Evolutionary conservation across 768 basidiomycete genomes (phyloP), one percentile per base, ranked within the genome.

Genomic region (Termitomyces titanicus): DNA sequence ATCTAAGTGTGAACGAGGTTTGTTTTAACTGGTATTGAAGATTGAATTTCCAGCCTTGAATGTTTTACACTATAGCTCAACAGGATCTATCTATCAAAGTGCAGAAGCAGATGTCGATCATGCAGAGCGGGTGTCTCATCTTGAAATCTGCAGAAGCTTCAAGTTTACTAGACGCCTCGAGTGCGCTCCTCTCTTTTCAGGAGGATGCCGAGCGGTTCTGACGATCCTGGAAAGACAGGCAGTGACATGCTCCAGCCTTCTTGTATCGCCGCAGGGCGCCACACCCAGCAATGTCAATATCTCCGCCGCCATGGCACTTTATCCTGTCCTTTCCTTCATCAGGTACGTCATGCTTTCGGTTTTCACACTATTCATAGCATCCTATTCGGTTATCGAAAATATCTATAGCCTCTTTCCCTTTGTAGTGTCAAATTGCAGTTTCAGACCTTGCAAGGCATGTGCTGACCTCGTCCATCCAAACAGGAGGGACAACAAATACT

Each of bases 401-500:
- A 76, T 76, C 50, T 82, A 74, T 57, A 76, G 75, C 54, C 58
- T 81, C 53, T n/a, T 82, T 81, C 68, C 81, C 81, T 6, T 82
- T 12, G 79, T 79, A 18, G 80, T 81, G 80, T 79, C 50, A 56
- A 75, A n/a, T n/a, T 66, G n/a, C 20, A 17, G 35, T 8, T 46
- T 45, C 10, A 9, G 13, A 10, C 13, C 22, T 9, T 1, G 27
- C 10, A 17, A 31, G 11, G n/a, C 1, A 8, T 47, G 33, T 42
- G 6, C 22, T 55, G 25, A 22, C 18, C 24, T 31, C 10, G 0
- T 20, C 22, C 40, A 9, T 48, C 17, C 27, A 29, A 51, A 33
- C 57, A 80, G 79, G 79, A 79, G 77, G 80, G 81, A 80, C 79
- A 18, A 77, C 80, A 11, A 82, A 81, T 61, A 69, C 73, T 1